Evolutionary conservation across 805 yeast species (phyloP).

Genomic region (Metschnikowia aberdeeniae): DNA sequence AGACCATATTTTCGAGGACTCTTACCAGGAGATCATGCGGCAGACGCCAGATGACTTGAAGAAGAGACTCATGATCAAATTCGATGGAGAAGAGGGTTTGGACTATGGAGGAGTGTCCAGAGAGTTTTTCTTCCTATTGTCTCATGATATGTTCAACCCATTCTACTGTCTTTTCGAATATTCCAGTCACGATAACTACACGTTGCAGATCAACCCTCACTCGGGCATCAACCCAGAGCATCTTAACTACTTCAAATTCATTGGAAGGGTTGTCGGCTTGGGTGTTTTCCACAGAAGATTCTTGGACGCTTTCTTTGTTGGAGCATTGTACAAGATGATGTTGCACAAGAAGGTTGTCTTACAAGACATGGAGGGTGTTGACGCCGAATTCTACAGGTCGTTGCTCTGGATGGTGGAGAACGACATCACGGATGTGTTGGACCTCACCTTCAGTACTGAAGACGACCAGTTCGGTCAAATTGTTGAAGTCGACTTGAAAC

Average conservation of each 20-base stretch:
- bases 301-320: constrained; percentile 96
- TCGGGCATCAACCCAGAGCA: constrained; percentile 97
- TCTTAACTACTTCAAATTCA: constrained; percentile 93
- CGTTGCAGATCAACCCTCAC: constrained; percentile 95
- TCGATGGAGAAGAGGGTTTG: constrained; percentile 98
- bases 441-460: constrained; percentile 80
- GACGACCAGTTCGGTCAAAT: constrained; percentile 95
- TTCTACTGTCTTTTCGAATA: constrained; percentile 95
- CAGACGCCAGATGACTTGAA: constrained; percentile 98
- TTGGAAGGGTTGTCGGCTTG: constrained; percentile 96
- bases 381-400: constrained; percentile 92
- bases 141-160: constrained; percentile 99
- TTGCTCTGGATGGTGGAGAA: constrained; percentile 94
- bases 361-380: constrained; percentile 98
- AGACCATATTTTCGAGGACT: constrained; percentile 93
- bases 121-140: constrained; percentile 92
- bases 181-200: constrained; percentile 96
- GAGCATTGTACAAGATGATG: constrained; percentile 98
- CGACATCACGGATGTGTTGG: constrained; percentile 79
- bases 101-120: constrained; percentile 99
- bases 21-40: constrained; percentile 97
- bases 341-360: constrained; percentile 88
- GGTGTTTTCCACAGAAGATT: constrained; percentile 98
- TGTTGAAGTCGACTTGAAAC: constrained; percentile 84
- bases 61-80: constrained; percentile 95